Percentiles rank a stretch among this genome's conserved stretches.
Evolutionary conservation across 108 stramenopile species (phyloP).

Genomic region (Bacterosira constricta): DNA sequence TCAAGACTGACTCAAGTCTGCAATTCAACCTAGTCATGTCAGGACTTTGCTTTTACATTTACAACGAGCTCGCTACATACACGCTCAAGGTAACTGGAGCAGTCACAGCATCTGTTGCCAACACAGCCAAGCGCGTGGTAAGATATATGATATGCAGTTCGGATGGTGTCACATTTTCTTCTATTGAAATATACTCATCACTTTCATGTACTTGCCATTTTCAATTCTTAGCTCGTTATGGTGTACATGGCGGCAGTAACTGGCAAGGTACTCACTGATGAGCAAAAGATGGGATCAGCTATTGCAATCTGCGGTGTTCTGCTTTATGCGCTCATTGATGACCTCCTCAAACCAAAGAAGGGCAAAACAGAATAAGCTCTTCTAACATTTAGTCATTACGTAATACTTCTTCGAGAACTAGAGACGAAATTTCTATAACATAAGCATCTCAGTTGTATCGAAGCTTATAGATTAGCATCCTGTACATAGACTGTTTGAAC

Average conservation of each 20-base stretch:
- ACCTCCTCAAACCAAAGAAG: conserved; percentile 53
- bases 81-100: conserved; percentile 59
- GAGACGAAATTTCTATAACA: too few species aligned
- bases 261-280: conserved; percentile 55
- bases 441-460: too few species aligned
- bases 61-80: conserved; percentile 67
- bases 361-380: conserved; percentile 21
- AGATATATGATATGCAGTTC: neutral
- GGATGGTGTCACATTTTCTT: neutral
- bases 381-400: too few species aligned
- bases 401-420: too few species aligned
- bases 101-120: conserved; percentile 61
- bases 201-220: too few species aligned
- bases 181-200: neutral
- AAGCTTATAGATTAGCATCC: too few species aligned
- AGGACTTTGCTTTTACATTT: conserved; percentile 59
- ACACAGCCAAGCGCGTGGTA: conserved; percentile 63
- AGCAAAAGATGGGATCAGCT: conserved; percentile 55
- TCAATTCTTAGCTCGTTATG: conserved; percentile 42
- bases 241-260: conserved; percentile 64
- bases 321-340: conserved; percentile 59
- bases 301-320: conserved; percentile 59
- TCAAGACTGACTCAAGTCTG: conserved; percentile 48
- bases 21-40: conserved; percentile 62
- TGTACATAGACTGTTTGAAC: too few species aligned